Percentiles rank a stretch among this genome's conserved stretches.
These are phyloP conservation scores for Pseudisothecium myosuroides DNA, from an alignment of 225 moss, liverwort and hornwort species.

Conservation along the genomic window DNA sequence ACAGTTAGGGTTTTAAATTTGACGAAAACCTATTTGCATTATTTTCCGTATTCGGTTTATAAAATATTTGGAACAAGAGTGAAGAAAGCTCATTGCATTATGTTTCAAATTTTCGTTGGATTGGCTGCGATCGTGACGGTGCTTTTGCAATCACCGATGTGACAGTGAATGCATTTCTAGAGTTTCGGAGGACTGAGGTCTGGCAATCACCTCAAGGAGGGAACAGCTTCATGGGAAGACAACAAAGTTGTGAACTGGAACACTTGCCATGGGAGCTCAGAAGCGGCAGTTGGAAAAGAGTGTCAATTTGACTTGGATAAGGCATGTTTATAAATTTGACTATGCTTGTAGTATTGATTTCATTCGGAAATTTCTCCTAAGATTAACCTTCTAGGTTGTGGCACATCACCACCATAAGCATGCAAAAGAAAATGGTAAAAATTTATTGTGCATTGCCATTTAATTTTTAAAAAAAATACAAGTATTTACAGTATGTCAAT, in stretches of 20 bases:
- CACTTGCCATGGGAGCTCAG: no score
- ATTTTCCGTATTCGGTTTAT: no score
- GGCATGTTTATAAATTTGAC: not conserved
- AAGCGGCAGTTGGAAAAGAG: not conserved
- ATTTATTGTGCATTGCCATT: not conserved
- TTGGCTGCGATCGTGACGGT: not conserved
- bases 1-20: not conserved
- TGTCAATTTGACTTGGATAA: not conserved
- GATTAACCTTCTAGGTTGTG: not conserved
- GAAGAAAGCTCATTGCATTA: not conserved
- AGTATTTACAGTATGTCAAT: not conserved
- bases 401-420: not conserved
- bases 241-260: not conserved
- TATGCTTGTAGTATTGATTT: not conserved
- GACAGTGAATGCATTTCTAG: not conserved
- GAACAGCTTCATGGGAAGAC: no score
- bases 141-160: not conserved
- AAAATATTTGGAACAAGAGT: not conserved
- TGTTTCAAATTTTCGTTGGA: not conserved
- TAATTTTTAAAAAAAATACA: not conserved
- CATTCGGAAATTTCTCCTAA: no score
- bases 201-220: not conserved
- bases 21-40: not conserved
- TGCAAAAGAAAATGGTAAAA: not conserved
- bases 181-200: not conserved